Base-by-base conservation (phyloP, 1,139 yeast genomes). In the Geotrichum macrosporum region DNA sequence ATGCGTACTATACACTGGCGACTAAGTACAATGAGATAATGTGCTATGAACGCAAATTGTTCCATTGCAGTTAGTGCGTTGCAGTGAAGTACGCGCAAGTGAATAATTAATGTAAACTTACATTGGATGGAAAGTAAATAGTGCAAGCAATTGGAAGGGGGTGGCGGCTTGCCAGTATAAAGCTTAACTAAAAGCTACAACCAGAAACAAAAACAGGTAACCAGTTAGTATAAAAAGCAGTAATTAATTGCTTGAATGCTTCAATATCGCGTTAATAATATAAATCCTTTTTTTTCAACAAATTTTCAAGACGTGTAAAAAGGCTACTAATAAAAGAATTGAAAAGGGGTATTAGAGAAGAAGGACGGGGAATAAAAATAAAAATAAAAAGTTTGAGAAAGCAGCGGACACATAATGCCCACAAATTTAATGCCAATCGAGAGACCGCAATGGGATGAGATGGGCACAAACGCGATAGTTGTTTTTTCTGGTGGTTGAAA, bases 401-500 rank as follows among this genome's bases (percentile, higher is more conserved):
- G 38, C 27, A 19, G 29, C 16, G 22, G 38, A 35, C 38, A 20
- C 38, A 35, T 35, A 35, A 35, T 35, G 38, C 20, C 20, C 22
- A 21, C 16, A 21, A 35, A 35, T 35, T 29, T 19, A 21, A 20
- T n/a, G 38, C 27, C 20, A 35, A 20, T 35, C 26, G 15, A 16
- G 22, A 13, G 5, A 29, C 29, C 22, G 27, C 6, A 35, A 21
- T 19, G 38, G 29, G 38, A 19, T 26, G 22, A 20, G 27, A n/a
- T 12, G n/a, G 38, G 27, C 20, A 15, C 13, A 35, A 35, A 35
- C 27, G 27, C 20, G 38, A 12, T 35, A 29, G 24, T 35, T 22
- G 38, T 21, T 35, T 35, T 35, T 35, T 19, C 38, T 35, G 38
- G 38, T 35, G 38, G 38, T 19, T 35, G 38, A 35, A 35, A 35